Conservation (phyloP, 225 moss, liverwort and hornwort genomes). For the Pleurozium schreberi region DNA sequence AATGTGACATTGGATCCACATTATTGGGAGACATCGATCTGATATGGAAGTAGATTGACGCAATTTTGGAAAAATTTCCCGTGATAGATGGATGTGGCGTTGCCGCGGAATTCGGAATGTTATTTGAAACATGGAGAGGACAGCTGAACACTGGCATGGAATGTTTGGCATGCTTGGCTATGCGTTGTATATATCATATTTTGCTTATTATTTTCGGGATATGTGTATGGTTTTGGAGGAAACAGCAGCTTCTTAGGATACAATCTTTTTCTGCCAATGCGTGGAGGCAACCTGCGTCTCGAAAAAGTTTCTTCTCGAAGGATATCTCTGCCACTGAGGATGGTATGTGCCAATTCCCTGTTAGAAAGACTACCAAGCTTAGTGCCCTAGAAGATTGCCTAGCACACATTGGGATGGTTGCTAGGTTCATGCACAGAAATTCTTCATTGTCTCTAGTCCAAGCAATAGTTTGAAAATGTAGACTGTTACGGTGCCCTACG, state of each 20-base stretch:
- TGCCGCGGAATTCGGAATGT: background rate
- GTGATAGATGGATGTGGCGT: background rate
- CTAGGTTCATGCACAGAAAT: background rate
- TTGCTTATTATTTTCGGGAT: background rate
- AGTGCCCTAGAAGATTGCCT: background rate
- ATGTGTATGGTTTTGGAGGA: conserved; percentile 2
- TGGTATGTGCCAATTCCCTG: conserved; percentile 2
- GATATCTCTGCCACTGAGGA: background rate
- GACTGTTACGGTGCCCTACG: background rate
- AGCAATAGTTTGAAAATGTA: background rate
- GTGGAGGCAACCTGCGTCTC: conserved; percentile 3
- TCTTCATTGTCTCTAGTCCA: background rate
- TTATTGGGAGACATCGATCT: background rate
- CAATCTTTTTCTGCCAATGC: background rate
- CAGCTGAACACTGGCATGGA: background rate
- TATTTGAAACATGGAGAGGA: background rate
- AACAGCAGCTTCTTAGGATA: background rate
- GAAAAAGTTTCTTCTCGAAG: background rate
- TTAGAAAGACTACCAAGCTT: background rate
- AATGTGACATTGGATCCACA: background rate
- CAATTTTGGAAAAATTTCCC: background rate
- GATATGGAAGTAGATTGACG: background rate
- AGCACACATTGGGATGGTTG: background rate
- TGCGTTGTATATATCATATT: background rate
- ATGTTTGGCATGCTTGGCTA: background rate